Evolutionary conservation across 805 yeast species (phyloP).

Genomic region (Myxozyma geophila): DNA sequence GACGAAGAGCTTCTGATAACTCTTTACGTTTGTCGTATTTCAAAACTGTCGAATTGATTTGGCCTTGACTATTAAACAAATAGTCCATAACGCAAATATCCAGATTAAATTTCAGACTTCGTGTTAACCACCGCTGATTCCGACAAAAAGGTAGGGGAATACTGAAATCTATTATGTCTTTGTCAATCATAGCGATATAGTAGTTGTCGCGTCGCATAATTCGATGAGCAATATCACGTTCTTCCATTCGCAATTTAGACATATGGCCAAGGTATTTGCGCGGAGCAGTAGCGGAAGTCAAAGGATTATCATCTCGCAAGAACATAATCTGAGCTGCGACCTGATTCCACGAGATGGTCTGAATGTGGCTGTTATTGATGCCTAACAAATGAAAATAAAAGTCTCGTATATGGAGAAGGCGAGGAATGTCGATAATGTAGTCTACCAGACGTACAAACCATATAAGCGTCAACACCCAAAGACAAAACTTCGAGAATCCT

Average conservation of each 20-base stretch:
- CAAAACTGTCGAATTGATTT: conserved; percentile 69
- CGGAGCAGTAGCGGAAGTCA: conserved; percentile 50
- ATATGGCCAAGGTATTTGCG: conserved; percentile 43
- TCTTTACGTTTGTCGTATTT: conserved; percentile 71
- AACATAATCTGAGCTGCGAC: conserved; percentile 76
- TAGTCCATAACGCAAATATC: conserved; percentile 85
- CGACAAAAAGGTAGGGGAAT: conserved; percentile 57
- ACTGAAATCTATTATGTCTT: conserved; percentile 69
- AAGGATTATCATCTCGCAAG: conserved; percentile 79
- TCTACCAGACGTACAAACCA: conserved; percentile 49
- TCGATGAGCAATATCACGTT: conserved; percentile 93
- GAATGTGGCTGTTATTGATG: conserved; percentile 76
- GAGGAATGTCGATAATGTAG: conserved; percentile 63
- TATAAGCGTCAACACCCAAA: conserved; percentile 61
- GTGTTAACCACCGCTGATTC: conserved; percentile 60
- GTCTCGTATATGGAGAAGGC: conserved; percentile 71
- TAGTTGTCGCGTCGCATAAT: conserved; percentile 96
- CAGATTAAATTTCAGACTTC: conserved; percentile 92
- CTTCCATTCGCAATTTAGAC: conserved; percentile 77
- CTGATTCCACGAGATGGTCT: conserved; percentile 91
- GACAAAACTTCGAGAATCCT: conserved; percentile 56
- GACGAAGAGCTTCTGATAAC: conserved; percentile 64
- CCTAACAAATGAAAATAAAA: conserved; percentile 75
- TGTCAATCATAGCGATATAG: conserved; percentile 85
- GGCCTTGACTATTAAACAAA: conserved; percentile 83